Conservation (phyloP, 495 filamentous ascomycete species). For the Neurospora cerealis region DNA sequence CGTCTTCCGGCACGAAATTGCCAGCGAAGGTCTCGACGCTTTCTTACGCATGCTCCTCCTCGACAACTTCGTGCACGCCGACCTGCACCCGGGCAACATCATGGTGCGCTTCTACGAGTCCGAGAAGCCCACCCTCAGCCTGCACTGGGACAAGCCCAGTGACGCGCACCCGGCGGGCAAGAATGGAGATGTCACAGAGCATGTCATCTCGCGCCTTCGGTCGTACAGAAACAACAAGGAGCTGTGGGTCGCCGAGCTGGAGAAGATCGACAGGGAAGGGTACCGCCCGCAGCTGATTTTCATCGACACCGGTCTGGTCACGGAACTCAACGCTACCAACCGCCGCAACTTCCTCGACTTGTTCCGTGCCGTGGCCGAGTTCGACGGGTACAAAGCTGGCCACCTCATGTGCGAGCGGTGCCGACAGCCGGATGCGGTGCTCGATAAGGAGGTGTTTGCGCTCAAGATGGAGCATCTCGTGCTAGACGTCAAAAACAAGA, state of each 20-base stretch:
- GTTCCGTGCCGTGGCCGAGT: constrained; percentile 92
- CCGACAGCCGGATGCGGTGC: constrained; percentile 77
- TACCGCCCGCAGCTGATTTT: constrained; percentile 94
- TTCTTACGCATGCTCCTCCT: constrained; percentile 96
- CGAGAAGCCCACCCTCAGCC: constrained; percentile 53
- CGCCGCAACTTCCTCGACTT: constrained; percentile 89
- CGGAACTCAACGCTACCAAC: constrained; percentile 79
- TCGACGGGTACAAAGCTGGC: constrained; percentile 92
- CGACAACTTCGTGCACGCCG: constrained; percentile 98
- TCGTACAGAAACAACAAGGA: constrained; percentile 55
- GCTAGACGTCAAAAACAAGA: constrained; percentile 75
- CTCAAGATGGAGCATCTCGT: constrained; percentile 96
- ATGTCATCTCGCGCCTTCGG: constrained; percentile 67
- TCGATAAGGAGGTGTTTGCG: constrained; percentile 82
- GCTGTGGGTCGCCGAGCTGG: constrained; percentile 60
- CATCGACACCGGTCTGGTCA: constrained; percentile 95
- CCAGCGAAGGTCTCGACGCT: constrained; percentile 92
- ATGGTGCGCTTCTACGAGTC: constrained; percentile 98
- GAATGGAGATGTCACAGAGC: constrained; percentile 68
- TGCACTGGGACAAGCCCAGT: constrained; percentile 22
- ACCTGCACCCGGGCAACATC: constrained; percentile 96
- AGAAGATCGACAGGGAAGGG: constrained; percentile 75
- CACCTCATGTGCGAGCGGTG: constrained; percentile 94
- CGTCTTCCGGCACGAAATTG: constrained; percentile 86
- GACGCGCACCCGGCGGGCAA: constrained; percentile 25